Percentiles rank a stretch among this genome's conserved stretches.
phyloP scores from a whole-genome alignment of 257 asterid genomes.

The Eucommia ulmoides region DNA sequence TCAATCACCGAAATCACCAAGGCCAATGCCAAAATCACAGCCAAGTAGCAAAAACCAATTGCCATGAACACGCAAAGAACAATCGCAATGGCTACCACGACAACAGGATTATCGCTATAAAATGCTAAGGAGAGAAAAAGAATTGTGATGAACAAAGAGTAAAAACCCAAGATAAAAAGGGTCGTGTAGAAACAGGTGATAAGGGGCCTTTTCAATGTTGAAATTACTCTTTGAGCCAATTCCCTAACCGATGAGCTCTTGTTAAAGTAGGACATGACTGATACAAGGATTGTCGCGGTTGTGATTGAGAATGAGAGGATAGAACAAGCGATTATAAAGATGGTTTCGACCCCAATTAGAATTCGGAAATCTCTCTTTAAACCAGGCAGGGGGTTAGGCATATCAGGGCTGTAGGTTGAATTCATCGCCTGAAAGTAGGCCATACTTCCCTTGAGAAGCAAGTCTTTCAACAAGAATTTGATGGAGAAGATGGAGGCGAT shows the following conservation, averaged over 20 bases:
- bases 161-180: background rate
- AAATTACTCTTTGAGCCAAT: background rate
- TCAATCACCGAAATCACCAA: slow-evolving; percentile 15
- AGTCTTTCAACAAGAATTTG: background rate
- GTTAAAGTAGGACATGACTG: background rate
- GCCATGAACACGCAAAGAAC: background rate
- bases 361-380: background rate
- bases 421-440: no score
- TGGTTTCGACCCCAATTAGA: background rate
- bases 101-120: background rate
- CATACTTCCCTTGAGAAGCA: background rate
- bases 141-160: background rate
- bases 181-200: background rate
- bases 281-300: background rate
- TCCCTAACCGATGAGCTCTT: background rate
- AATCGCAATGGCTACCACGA: background rate
- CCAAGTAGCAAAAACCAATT: slow-evolving; percentile 9
- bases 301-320: background rate
- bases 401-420: background rate
- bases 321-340: background rate
- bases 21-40: slow-evolving; percentile 12
- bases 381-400: background rate
- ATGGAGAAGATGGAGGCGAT: background rate
- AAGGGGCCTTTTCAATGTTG: background rate
- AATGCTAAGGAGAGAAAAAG: background rate